Evolutionary conservation across 495 filamentous ascomycete species (phyloP).

Genomic region (Copromyces sp.): DNA sequence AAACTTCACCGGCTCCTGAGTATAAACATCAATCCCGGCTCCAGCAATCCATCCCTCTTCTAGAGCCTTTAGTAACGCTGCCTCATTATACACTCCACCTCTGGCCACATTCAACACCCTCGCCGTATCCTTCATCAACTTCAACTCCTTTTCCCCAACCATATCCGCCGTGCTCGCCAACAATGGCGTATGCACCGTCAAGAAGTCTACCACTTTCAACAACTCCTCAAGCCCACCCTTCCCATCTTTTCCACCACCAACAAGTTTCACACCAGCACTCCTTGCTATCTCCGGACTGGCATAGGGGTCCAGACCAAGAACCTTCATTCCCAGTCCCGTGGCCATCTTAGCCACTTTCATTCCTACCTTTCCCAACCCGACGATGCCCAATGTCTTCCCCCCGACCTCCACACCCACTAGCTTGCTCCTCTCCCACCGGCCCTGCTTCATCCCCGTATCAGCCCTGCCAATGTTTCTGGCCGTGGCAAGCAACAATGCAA

Average conservation of each 20-base stretch:
- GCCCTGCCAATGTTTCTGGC: constrained; percentile 55
- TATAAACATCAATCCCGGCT: constrained; percentile 68
- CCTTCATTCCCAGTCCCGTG: constrained; percentile 57
- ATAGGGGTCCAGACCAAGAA: constrained; percentile 58
- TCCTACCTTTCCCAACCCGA: constrained; percentile 65
- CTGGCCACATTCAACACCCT: constrained; percentile 61
- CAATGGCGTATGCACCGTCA: constrained; percentile 68
- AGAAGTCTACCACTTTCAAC: constrained; percentile 53
- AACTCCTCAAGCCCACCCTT: constrained; percentile 36
- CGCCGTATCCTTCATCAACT: constrained; percentile 54
- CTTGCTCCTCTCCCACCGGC: constrained; percentile 58
- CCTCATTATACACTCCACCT: constrained; percentile 68
- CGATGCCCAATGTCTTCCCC: constrained; percentile 55
- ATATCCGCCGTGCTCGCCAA: constrained; percentile 60
- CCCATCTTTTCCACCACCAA: constrained; percentile 15
- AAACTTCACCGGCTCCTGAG: constrained; percentile 49
- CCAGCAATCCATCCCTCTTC: constrained; percentile 58
- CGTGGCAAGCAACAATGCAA: constrained; percentile 55
- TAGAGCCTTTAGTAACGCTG: constrained; percentile 53
- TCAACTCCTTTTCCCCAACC: constrained; percentile 50
- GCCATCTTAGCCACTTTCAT: constrained; percentile 60
- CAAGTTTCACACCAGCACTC: constrained; percentile 46
- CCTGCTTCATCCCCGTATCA: constrained; percentile 46
- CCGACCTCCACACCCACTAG: constrained; percentile 62
- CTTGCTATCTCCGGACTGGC: constrained; percentile 50